Evolutionary conservation across 1,284 basidiomycete genomes (phyloP), one percentile per base, ranked within the genome.

Genomic region (Ustilago cynodontis): DNA sequence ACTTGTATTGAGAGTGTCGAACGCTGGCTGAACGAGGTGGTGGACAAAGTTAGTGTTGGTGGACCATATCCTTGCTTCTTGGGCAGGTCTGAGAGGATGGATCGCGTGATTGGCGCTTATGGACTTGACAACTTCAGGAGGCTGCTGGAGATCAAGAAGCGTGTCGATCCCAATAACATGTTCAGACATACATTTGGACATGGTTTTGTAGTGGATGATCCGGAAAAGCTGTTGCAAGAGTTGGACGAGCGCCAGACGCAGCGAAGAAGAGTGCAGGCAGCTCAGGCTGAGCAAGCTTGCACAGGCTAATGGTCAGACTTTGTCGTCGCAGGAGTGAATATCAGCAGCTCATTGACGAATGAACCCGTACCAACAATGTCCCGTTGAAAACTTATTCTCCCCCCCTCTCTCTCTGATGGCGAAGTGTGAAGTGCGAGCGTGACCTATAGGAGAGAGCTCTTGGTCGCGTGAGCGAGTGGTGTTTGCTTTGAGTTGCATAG

Each of bases 1-100:
- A 88, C 90, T 20, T 95, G 94, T 79, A 89, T 94, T 60, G 88
- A 89, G 53, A 91, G 92, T 33, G 93, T 93, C 13, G 92, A 94
- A 85, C 90, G 91, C 82, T 86, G 47, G 75, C 61, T 82, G 22
- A 68, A 69, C 58, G 69, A 81, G n/a, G 65, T 68, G n/a, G 64
- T 78, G 8, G 54, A 65, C 58, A 58, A 62, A 26, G 71, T 80
- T 11, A 73, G 71, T 28, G 59, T 81, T 13, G 80, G 80, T 24
- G 80, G 80, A 3, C 81, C 81, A 1, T 77, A 73, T 24, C 77
- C 81, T 16, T 81, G 73, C 47, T 82, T 82, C 70, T 60, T 82
- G 47, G 79, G 81, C 2, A 43, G 81, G 9, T 65, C 63, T 7
- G 81, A 82, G 58, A 43, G 61, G 18, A 69, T 71, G 58, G 66